Evolutionary conservation across 2,329 filamentous ascomycete species (phyloP), one percentile per base, ranked within the genome.

Genomic region (Rugonectria rugulosa): DNA sequence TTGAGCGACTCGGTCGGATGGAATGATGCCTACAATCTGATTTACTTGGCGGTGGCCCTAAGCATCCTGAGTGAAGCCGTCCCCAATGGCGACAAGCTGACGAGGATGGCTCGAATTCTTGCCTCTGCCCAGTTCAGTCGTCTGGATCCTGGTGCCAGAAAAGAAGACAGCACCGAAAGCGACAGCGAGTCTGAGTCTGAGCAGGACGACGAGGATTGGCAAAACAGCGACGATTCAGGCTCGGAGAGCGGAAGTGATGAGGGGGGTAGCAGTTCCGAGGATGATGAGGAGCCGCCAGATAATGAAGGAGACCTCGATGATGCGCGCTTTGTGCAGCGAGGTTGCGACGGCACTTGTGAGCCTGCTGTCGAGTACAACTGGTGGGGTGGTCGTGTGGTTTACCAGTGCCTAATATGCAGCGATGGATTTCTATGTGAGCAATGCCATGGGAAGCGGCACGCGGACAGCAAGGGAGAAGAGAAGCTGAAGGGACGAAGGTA

Each of bases 81-180:
- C 6, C 51, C 45, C 6, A 47, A 59, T 1, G 55, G 56, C 1
- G 46, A 62, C 4, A 55, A 57, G 15, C 51, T 70, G 2, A 21
- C 42, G 3, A 43, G 51, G 11, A 46, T 59, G 38, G 61, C 67
- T 1, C 53, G 57, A 1, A 67, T 71, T 15, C 52, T 69, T 2
- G 32, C 57, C 0, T 70, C 68, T 1, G 67, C 67, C 4, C 44
- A 59, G 15, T 70, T 71, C 36, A 69, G 57, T 6, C 52, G 49
- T 1, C 36, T 71, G 1, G 56, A 60, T 15, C 53, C 38, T 3
- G 24, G 23, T 3, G 7, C 40, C 3, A 36, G 44, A 4, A 17
- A 44, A 1, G 56, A 56, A 4, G 52, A 54, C 6, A 14, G 38
- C 12, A 17, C 10, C 12, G 41, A 43, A 14, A 26, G 21, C 12